A percentile compares a stretch with the other conserved stretches of the same genome.
Conservation (phyloP, 192 early-diverging fungal genomes). For the Entomortierella chlamydospora region DNA sequence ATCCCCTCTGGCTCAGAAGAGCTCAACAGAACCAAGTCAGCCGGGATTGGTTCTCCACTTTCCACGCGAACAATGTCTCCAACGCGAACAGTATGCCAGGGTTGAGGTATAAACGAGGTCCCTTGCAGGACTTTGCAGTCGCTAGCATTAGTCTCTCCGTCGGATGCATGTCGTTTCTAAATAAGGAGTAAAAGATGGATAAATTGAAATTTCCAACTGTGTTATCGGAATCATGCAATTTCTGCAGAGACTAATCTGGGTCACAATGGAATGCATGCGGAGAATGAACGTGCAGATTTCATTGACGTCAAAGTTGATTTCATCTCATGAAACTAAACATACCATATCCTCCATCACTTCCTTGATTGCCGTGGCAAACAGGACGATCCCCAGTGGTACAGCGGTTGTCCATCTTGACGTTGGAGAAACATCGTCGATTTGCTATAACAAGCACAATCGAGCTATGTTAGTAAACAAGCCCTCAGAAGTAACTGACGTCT, state of each 20-base stretch:
- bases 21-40: conserved; percentile 91
- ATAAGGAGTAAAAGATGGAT: not conserved
- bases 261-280: not conserved
- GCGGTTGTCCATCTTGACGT: conserved; percentile 91
- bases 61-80: conserved; percentile 95
- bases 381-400: conserved; percentile 84
- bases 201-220: not conserved
- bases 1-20: conserved; percentile 95
- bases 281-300: not conserved
- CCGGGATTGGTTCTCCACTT: conserved; percentile 89
- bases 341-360: conserved; percentile 93
- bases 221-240: not conserved
- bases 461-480: no score
- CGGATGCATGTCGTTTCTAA: conserved; percentile 79
- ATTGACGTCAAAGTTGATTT: not conserved
- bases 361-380: conserved; percentile 91
- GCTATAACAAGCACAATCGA: conserved; percentile 73
- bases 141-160: conserved; percentile 79
- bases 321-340: conserved; percentile 6
- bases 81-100: conserved; percentile 85
- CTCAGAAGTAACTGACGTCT: no score
- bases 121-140: conserved; percentile 71
- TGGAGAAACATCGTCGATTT: conserved; percentile 95
- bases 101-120: conserved; percentile 76
- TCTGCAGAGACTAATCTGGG: not conserved